phyloP scores from a whole-genome alignment of 2,329 filamentous ascomycete genomes.

The Aspergillus brunneoviolaceus region DNA sequence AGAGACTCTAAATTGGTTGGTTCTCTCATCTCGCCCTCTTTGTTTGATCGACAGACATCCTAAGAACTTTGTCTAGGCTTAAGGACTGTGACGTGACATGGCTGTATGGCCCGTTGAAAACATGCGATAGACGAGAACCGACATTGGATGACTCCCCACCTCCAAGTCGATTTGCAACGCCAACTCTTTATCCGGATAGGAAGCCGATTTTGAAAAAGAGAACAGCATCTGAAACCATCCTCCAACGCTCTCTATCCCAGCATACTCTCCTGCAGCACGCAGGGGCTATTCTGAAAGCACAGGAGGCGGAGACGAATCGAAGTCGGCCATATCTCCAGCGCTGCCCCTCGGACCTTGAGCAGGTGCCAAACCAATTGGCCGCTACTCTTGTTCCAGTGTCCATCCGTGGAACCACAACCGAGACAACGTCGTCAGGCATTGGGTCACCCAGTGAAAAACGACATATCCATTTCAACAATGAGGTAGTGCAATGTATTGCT shows the following conservation, averaged over 20 bases:
- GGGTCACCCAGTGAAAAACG: conserved; percentile 65
- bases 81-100: conserved; percentile 98
- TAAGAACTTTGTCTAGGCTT: conserved; percentile 60
- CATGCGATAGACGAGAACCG: conserved; percentile 59
- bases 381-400: conserved; percentile 11
- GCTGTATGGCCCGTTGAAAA: conserved; percentile 91
- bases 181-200: conserved; percentile 68
- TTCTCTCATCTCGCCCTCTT: conserved; percentile 17
- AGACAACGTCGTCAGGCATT: conserved; percentile 68
- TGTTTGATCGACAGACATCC: neutral
- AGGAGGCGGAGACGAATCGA: conserved; percentile 61
- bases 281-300: conserved; percentile 79
- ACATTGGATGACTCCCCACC: conserved; percentile 50
- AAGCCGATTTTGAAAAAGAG: conserved; percentile 96
- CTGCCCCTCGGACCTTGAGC: conserved; percentile 58
- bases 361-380: conserved; percentile 50
- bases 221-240: conserved; percentile 92
- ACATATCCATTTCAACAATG: conserved; percentile 95
- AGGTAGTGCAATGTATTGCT: conserved; percentile 93
- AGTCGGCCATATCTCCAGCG: conserved; percentile 59
- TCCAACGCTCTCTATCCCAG: conserved; percentile 82
- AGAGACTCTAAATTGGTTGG: conserved; percentile 89
- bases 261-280: conserved; percentile 89
- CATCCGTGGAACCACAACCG: conserved; percentile 59
- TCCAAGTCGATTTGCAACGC: conserved; percentile 58